Evolutionary conservation across 768 basidiomycete genomes (phyloP).

Genomic region (Termitomyces eurrhizus): DNA sequence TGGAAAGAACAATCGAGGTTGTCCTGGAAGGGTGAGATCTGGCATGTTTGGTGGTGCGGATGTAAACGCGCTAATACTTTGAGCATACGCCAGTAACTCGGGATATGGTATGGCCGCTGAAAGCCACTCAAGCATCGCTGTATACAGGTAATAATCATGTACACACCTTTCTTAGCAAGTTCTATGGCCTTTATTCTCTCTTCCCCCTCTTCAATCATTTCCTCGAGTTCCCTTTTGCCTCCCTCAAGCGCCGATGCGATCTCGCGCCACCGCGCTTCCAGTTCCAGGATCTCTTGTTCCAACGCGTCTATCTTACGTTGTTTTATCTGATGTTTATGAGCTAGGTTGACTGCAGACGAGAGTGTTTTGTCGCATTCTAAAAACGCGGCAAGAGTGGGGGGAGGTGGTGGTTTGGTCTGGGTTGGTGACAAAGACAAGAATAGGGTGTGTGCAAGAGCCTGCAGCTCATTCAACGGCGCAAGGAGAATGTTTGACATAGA

Average conservation of each 20-base stretch:
- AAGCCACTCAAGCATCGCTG: not conserved
- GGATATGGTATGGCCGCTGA: constrained; percentile 78
- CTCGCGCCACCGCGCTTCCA: constrained; percentile 66
- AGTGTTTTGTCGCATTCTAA: constrained; percentile 59
- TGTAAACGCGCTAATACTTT: constrained; percentile 80
- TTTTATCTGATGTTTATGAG: constrained; percentile 70
- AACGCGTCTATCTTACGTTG: constrained; percentile 71
- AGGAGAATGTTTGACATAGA: constrained; percentile 66
- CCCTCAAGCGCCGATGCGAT: constrained; percentile 62
- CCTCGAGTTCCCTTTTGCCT: constrained; percentile 67
- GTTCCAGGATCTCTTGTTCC: constrained; percentile 63
- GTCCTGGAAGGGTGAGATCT: constrained; percentile 63
- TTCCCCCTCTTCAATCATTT: constrained; percentile 71
- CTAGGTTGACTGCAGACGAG: constrained; percentile 60
- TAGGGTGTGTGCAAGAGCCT: constrained; percentile 60
- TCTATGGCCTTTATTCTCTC: constrained; percentile 66
- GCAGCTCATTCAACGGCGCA: constrained; percentile 57
- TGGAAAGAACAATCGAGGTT: constrained; percentile 80
- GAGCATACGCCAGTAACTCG: constrained; percentile 79
- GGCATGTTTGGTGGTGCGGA: constrained; percentile 89
- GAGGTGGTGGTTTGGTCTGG: constrained; percentile 58
- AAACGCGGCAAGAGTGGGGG: constrained; percentile 57
- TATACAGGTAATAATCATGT: not conserved
- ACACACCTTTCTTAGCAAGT: constrained; percentile 65
- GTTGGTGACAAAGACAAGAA: constrained; percentile 72